Conservation (phyloP, 1,284 basidiomycete species). For the Microbotryomycetes sp. region DNA sequence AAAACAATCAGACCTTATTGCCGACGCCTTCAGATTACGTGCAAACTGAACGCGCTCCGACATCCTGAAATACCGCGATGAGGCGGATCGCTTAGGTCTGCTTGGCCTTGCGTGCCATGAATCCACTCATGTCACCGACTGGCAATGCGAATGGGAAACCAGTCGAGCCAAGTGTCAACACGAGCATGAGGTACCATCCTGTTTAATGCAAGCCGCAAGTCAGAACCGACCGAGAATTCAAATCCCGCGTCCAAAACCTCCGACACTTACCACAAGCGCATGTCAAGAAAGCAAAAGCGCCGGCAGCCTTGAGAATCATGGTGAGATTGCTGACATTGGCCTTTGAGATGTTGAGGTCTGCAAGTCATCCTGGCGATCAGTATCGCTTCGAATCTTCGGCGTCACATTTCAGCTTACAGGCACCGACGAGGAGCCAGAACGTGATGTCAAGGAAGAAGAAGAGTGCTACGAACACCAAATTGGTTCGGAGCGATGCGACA, state of each 20-base stretch:
- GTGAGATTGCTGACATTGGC: constrained; percentile 11
- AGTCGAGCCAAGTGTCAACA: constrained; percentile 29
- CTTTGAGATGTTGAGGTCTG: constrained; percentile 29
- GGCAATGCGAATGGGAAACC: constrained; percentile 34
- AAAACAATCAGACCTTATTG: no score
- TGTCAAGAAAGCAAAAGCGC: constrained; percentile 33
- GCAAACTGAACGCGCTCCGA: no score
- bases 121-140: constrained; percentile 33
- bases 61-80: neutral
- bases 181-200: constrained; percentile 25
- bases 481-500: constrained; percentile 34
- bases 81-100: constrained; percentile 1
- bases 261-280: constrained; percentile 20
- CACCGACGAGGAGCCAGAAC: constrained; percentile 31
- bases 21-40: no score
- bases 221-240: neutral
- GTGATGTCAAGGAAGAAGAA: constrained; percentile 32
- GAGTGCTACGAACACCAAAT: constrained; percentile 34
- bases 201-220: neutral
- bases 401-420: constrained; percentile 5
- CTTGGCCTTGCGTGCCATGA: constrained; percentile 12
- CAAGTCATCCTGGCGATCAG: neutral
- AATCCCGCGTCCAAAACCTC: neutral
- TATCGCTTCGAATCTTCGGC: neutral
- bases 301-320: constrained; percentile 24